phyloP scores from a whole-genome alignment of 331 rosid species.

The Cucumis variabilis region DNA sequence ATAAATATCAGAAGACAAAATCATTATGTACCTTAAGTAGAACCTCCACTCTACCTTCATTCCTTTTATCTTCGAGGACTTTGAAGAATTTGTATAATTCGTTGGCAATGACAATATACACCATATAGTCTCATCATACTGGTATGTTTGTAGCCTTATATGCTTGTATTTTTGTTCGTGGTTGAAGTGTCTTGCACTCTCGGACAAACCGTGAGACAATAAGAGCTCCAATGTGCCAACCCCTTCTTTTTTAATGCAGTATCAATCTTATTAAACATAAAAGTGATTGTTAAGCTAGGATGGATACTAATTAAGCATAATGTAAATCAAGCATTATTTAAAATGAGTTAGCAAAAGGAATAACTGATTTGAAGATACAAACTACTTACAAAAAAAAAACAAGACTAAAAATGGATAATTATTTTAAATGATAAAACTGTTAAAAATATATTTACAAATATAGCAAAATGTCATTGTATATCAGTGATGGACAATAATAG shows the following conservation, averaged over 20 bases:
- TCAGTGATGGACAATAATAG: no score
- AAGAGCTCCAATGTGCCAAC: constrained; percentile 63
- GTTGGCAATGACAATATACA: neutral
- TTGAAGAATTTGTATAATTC: neutral
- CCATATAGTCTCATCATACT: neutral
- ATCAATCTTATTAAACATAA: constrained; percentile 61
- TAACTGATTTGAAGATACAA: neutral
- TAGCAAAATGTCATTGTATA: no score
- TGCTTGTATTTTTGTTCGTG: constrained; percentile 84
- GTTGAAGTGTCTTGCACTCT: constrained; percentile 74
- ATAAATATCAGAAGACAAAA: neutral
- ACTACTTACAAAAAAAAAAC: neutral
- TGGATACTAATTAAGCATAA: neutral
- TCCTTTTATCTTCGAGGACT: neutral
- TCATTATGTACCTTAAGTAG: neutral
- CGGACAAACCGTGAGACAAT: constrained; percentile 56
- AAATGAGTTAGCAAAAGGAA: neutral
- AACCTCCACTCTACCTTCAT: neutral
- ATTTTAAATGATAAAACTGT: no score
- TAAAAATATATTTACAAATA: no score
- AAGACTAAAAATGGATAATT: neutral
- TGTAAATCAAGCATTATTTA: neutral
- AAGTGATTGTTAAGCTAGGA: neutral
- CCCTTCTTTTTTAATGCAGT: constrained; percentile 75
- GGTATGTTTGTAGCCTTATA: constrained; percentile 59